Conservation (phyloP, 1,284 basidiomycete genomes). For the Ustilago sp. region DNA sequence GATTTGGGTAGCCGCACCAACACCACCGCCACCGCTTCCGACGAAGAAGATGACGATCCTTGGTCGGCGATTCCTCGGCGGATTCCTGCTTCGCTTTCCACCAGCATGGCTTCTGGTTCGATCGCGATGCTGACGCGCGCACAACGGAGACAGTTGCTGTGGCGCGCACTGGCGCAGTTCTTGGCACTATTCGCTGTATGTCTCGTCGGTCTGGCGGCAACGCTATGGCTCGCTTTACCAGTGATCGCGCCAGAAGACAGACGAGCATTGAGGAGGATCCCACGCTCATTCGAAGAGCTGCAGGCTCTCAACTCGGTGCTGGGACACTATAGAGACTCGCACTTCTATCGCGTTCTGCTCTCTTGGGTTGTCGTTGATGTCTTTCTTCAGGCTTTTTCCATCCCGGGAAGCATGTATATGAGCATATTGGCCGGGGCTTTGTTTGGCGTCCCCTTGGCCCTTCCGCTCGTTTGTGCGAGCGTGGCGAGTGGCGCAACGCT, state of each 20-base stretch:
- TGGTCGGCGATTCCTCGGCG: constrained; percentile 40
- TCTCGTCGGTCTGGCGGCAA: constrained; percentile 42
- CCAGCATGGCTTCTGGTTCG: background rate
- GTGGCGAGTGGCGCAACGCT: constrained; percentile 90
- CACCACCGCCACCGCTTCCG: background rate
- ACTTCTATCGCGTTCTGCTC: constrained; percentile 68
- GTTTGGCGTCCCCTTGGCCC: constrained; percentile 89
- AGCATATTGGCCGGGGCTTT: constrained; percentile 95
- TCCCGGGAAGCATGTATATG: constrained; percentile 98
- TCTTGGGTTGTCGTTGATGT: constrained; percentile 78
- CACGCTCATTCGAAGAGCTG: constrained; percentile 70
- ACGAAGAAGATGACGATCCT: constrained; percentile 27
- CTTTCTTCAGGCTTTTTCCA: constrained; percentile 93
- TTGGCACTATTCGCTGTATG: constrained; percentile 56
- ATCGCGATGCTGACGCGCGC: background rate
- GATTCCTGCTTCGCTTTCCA: background rate
- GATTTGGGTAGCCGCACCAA: constrained; percentile 11
- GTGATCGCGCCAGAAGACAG: constrained; percentile 52
- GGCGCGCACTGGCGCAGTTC: constrained; percentile 45
- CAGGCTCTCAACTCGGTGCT: constrained; percentile 68
- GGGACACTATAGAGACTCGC: constrained; percentile 70
- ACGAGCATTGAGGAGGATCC: constrained; percentile 65
- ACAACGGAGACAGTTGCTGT: constrained; percentile 46
- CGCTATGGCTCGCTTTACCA: constrained; percentile 58
- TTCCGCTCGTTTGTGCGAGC: constrained; percentile 90